Evolutionary conservation across 768 basidiomycete species (phyloP).

Genomic region (Leccinum rimulosum): DNA sequence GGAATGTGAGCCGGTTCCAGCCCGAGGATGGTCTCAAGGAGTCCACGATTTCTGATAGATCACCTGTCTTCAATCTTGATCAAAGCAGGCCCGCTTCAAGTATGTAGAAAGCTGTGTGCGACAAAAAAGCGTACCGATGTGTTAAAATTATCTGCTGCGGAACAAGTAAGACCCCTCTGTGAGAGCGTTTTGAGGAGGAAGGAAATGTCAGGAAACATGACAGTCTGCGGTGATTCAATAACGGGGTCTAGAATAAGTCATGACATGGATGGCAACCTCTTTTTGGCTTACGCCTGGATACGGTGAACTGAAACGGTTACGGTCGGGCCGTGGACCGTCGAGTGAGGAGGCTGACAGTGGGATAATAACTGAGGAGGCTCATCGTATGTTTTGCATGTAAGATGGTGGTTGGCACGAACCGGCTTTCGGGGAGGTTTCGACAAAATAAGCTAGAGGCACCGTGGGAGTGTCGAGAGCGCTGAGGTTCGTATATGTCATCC

Average conservation of each 20-base stretch:
- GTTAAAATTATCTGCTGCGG: neutral
- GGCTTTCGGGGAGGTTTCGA: neutral
- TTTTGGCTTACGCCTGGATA: neutral
- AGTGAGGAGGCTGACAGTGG: neutral
- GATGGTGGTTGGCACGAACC: neutral
- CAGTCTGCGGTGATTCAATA: neutral
- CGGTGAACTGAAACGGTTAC: neutral
- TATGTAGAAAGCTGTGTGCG: neutral
- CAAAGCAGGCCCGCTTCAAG: neutral
- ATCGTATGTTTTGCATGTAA: too few species aligned
- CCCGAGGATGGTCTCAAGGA: neutral
- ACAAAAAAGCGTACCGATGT: neutral
- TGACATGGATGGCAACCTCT: neutral
- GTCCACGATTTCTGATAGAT: neutral
- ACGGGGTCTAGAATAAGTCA: neutral
- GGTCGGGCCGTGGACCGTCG: neutral
- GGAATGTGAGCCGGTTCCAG: neutral
- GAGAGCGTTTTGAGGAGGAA: neutral
- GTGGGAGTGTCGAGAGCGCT: neutral
- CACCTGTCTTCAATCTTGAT: neutral
- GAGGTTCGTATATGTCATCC: neutral
- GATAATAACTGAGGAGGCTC: neutral
- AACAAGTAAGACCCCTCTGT: neutral
- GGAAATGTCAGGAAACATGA: neutral
- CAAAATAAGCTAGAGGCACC: neutral